Percentiles rank a stretch among this genome's conserved stretches.
Conservation (phyloP, 345 rosid genomes). For the Heritiera littoralis region DNA sequence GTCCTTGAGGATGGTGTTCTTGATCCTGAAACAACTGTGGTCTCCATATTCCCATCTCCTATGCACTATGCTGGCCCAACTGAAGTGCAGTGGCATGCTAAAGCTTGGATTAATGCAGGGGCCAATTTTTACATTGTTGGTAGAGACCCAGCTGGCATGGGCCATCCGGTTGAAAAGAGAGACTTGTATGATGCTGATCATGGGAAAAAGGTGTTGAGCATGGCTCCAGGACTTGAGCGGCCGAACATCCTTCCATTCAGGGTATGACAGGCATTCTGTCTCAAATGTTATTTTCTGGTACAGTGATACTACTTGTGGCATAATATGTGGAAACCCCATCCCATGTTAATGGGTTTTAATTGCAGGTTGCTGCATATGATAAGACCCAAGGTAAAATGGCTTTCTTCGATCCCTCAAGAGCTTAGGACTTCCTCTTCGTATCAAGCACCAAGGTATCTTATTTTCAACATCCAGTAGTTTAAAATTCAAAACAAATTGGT, state of each 20-base stretch:
- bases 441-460: constrained; percentile 87
- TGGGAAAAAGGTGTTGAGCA: constrained; percentile 92
- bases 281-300: not conserved
- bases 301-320: not conserved
- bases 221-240: constrained; percentile 96
- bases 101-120: constrained; percentile 96
- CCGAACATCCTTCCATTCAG: constrained; percentile 95
- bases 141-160: constrained; percentile 98
- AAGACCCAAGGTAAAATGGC: constrained; percentile 98
- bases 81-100: constrained; percentile 99
- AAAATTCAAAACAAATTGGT: not conserved
- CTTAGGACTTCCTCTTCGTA: constrained; percentile 88
- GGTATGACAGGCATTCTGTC: constrained; percentile 41
- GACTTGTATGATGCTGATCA: constrained; percentile 98
- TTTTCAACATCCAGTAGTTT: not conserved
- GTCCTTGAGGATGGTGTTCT: constrained; percentile 97
- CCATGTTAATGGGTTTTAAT: constrained; percentile 1
- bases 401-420: constrained; percentile 89
- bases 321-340: not conserved
- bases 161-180: constrained; percentile 93
- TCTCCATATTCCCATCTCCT: constrained; percentile 97
- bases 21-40: constrained; percentile 97
- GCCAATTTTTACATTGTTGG: constrained; percentile 99
- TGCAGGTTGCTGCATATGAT: constrained; percentile 93
- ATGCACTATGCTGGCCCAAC: constrained; percentile 99